phyloP scores from a whole-genome alignment of 805 yeast species.

The Blastobotrys terrestris region DNA sequence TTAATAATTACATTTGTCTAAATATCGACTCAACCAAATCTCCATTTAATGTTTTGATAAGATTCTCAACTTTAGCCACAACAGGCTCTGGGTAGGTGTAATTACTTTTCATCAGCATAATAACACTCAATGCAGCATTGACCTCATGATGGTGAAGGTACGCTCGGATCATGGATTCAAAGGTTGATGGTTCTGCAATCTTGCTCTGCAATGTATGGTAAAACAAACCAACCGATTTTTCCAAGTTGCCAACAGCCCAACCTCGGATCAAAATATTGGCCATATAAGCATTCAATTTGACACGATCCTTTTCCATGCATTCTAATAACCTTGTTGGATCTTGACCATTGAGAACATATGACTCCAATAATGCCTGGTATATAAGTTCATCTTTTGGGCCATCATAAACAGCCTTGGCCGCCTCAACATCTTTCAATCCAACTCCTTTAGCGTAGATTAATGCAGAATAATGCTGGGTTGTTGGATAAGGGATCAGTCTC shows the following conservation, averaged over 20 bases:
- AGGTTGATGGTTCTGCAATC: slow-evolving; percentile 31
- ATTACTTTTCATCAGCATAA: slow-evolving; percentile 20
- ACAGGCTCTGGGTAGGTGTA: slow-evolving; percentile 28
- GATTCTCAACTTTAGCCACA: slow-evolving; percentile 21
- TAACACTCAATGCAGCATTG: slow-evolving; percentile 19
- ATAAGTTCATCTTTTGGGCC: slow-evolving; percentile 30
- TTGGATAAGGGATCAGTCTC: slow-evolving; percentile 24
- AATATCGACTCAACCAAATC: slow-evolving; percentile 1
- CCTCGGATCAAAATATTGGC: slow-evolving; percentile 30
- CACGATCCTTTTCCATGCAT: slow-evolving; percentile 30
- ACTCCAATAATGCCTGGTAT: slow-evolving; percentile 36
- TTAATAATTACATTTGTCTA: neutral
- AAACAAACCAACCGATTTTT: slow-evolving; percentile 25
- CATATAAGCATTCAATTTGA: slow-evolving; percentile 30
- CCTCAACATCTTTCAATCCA: slow-evolving; percentile 26
- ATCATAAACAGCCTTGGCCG: slow-evolving; percentile 32
- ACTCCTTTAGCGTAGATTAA: slow-evolving; percentile 36
- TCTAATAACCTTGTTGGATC: slow-evolving; percentile 28
- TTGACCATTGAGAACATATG: slow-evolving; percentile 31
- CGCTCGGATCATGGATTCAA: slow-evolving; percentile 31
- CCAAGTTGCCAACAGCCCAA: slow-evolving; percentile 30
- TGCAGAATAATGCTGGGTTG: slow-evolving; percentile 34
- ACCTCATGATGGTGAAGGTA: slow-evolving; percentile 22
- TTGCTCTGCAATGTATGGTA: slow-evolving; percentile 19
- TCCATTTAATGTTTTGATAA: slow-evolving; percentile 7